A percentile compares a stretch with the other conserved stretches of the same genome.
These are phyloP conservation scores for Casuarina equisetifolia DNA, from an alignment of 306 rosid species.

Conservation along the genomic window DNA sequence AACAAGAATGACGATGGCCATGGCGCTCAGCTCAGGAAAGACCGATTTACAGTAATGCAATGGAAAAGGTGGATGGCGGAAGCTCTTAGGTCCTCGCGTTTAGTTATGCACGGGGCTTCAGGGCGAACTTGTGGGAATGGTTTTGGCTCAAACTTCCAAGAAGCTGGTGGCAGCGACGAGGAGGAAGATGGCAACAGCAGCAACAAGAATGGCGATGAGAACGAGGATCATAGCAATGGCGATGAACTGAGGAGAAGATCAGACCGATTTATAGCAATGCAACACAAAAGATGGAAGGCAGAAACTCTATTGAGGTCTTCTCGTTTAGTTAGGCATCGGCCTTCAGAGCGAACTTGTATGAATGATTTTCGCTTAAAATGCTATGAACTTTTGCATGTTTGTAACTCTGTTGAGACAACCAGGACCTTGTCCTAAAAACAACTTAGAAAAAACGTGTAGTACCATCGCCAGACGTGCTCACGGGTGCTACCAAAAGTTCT, in stretches of 20 bases:
- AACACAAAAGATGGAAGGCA: constrained; percentile 62
- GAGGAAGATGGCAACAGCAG: constrained; percentile 9
- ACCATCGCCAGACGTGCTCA: too few relatives aligned
- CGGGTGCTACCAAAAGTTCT: too few relatives aligned
- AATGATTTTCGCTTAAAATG: constrained; percentile 5
- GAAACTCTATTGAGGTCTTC: constrained; percentile 40
- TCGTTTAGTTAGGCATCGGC: constrained; percentile 22
- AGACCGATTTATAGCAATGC: constrained; percentile 71
- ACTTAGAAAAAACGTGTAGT: too few relatives aligned
- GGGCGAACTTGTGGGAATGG: background rate
- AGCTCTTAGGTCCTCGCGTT: constrained; percentile 27
- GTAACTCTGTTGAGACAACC: constrained; percentile 2
- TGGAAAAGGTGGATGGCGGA: constrained; percentile 68
- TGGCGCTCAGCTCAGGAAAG: constrained; percentile 52
- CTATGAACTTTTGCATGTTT: constrained; percentile 13
- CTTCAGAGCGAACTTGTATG: background rate
- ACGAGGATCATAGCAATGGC: constrained; percentile 6
- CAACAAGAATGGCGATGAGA: constrained; percentile 5
- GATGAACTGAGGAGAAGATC: constrained; percentile 61
- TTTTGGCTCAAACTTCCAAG: constrained; percentile 15
- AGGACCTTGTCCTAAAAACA: too few relatives aligned
- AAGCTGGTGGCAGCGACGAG: constrained; percentile 1
- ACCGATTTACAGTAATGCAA: constrained; percentile 66
- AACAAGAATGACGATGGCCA: too few relatives aligned
- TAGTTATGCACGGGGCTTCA: constrained; percentile 22